Evolutionary conservation across 2,329 filamentous ascomycete genomes (phyloP).

Genomic region (Bipolaris sorokiniana): DNA sequence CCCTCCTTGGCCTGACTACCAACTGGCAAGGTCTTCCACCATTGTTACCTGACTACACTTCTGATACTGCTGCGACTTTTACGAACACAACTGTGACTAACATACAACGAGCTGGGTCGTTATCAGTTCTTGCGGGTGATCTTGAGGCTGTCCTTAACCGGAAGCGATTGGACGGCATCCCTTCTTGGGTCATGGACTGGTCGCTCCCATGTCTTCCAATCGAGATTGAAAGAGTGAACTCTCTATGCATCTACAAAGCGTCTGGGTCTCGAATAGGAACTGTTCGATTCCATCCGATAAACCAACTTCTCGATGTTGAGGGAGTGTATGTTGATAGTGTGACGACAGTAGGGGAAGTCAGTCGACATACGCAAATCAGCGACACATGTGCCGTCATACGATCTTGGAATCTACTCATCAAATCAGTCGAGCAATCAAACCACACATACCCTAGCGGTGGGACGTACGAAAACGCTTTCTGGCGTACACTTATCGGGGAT

Average conservation of each 20-base stretch:
- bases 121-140: slow-evolving; percentile 25
- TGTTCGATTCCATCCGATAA: slow-evolving; percentile 1
- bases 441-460: slow-evolving; percentile 18
- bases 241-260: slow-evolving; percentile 23
- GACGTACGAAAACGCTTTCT: slow-evolving; percentile 24
- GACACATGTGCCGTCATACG: slow-evolving; percentile 24
- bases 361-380: slow-evolving; percentile 28
- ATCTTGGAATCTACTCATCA: slow-evolving; percentile 18
- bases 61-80: slow-evolving; percentile 3
- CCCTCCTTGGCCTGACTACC: slow-evolving; percentile 24
- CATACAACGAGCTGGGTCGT: slow-evolving; percentile 14
- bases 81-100: slow-evolving; percentile 15
- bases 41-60: slow-evolving; percentile 19
- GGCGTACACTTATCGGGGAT: slow-evolving; percentile 25
- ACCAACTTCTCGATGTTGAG: slow-evolving; percentile 17
- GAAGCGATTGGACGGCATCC: slow-evolving; percentile 18
- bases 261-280: slow-evolving; percentile 7
- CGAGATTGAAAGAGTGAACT: slow-evolving; percentile 24
- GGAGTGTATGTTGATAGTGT: slow-evolving; percentile 19
- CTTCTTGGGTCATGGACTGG: slow-evolving; percentile 34
- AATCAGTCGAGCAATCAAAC: neutral
- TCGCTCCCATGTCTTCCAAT: slow-evolving; percentile 22
- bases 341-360: slow-evolving; percentile 17
- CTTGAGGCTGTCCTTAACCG: slow-evolving; percentile 22
- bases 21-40: slow-evolving; percentile 21